These are phyloP conservation scores for Adansonia rubrostipa DNA, from an alignment of 441 rosid species.

Conservation along the genomic window DNA sequence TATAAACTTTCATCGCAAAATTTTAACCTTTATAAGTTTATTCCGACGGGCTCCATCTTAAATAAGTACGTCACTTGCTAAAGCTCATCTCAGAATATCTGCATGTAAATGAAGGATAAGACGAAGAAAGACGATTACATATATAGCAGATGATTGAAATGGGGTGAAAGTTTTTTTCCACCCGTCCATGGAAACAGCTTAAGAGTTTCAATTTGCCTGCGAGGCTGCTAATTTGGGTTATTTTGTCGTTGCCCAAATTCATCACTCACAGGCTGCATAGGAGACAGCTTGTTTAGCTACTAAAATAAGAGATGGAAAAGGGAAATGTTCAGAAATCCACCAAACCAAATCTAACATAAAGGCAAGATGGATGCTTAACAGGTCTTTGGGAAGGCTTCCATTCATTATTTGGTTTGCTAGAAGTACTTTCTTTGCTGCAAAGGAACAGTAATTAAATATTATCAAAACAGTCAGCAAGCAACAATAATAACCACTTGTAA, in stretches of 20 bases:
- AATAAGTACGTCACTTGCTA: conserved; percentile 64
- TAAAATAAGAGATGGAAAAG: not conserved
- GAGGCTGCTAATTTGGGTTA: conserved; percentile 68
- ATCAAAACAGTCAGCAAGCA: not conserved
- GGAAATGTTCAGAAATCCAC: not conserved
- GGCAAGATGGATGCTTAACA: conserved; percentile 48
- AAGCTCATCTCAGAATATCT: conserved; percentile 89
- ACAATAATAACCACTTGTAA: not conserved
- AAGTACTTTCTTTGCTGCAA: conserved; percentile 71
- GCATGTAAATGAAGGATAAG: conserved; percentile 28
- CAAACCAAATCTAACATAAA: conserved; percentile 17
- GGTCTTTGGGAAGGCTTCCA: conserved; percentile 60
- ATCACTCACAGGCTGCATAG: conserved; percentile 49
- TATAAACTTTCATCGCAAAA: conserved; percentile 28
- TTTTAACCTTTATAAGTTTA: conserved; percentile 50
- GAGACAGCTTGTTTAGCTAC: conserved; percentile 19
- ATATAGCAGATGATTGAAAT: not conserved
- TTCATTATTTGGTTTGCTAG: conserved; percentile 58
- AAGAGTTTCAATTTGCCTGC: conserved; percentile 56
- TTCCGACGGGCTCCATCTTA: conserved; percentile 39
- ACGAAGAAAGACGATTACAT: not conserved
- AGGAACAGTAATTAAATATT: conserved; percentile 20
- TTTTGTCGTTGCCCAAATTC: conserved; percentile 69
- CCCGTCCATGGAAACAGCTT: not conserved
- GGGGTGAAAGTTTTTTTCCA: not conserved